These are phyloP conservation scores for Rhizopus stolonifer DNA, from an alignment of 371 early-diverging fungal genomes.

Conservation along the genomic window DNA sequence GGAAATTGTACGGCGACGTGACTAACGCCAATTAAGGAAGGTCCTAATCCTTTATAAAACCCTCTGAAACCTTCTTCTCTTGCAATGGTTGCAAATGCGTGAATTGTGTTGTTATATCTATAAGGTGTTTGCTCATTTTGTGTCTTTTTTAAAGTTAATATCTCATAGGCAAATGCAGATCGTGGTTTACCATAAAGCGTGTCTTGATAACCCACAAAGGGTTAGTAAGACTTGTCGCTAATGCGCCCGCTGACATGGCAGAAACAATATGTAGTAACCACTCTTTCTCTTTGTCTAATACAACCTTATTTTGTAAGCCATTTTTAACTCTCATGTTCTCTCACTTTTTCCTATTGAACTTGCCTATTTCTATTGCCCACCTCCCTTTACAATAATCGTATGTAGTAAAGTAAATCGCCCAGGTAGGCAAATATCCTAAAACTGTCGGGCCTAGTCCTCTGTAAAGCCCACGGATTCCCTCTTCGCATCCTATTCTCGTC, in stretches of 20 bases:
- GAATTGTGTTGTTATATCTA: constrained; percentile 67
- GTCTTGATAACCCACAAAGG: constrained; percentile 96
- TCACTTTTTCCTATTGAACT: constrained; percentile 2
- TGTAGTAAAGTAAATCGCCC: constrained; percentile 84
- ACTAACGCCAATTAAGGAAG: constrained; percentile 86
- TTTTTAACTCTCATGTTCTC: too few relatives aligned
- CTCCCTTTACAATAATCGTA: constrained; percentile 72
- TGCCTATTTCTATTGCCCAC: constrained; percentile 29
- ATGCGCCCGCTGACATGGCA: constrained; percentile 85
- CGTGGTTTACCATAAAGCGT: constrained; percentile 75
- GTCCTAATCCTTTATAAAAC: constrained; percentile 88
- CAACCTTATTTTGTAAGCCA: background rate
- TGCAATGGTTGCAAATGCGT: constrained; percentile 74
- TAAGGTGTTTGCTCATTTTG: constrained; percentile 70
- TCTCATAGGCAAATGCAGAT: too few relatives aligned
- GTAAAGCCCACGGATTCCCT: constrained; percentile 85
- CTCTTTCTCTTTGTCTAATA: constrained; percentile 29
- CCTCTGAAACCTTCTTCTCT: constrained; percentile 72
- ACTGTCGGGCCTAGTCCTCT: constrained; percentile 85
- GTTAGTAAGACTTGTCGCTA: constrained; percentile 78
- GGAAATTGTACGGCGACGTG: constrained; percentile 97
- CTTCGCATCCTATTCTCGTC: constrained; percentile 71
- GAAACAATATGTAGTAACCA: constrained; percentile 78
- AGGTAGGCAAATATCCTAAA: constrained; percentile 84
- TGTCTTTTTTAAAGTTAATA: too few relatives aligned